These are phyloP conservation scores for Magnolia sinica DNA, from an alignment of 164 flowering plant genomes.

Conservation along the genomic window DNA sequence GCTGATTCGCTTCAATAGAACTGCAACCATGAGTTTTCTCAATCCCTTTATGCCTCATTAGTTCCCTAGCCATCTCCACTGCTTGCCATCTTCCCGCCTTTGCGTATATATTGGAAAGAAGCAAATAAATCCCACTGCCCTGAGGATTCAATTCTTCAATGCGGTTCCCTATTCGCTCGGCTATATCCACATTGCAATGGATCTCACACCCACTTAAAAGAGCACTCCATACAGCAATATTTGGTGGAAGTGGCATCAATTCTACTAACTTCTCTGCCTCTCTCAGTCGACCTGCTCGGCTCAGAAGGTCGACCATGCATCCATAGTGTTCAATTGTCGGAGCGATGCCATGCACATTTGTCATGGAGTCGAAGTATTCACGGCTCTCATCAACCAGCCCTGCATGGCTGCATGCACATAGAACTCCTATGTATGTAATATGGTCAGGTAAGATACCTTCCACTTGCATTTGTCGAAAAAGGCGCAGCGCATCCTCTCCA, in stretches of 20 bases:
- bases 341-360: conserved; percentile 14
- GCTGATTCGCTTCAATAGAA: conserved; percentile 11
- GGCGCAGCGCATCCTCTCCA: conserved; percentile 19
- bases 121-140: conserved; percentile 26
- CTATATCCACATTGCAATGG: conserved; percentile 18
- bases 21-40: conserved; percentile 24
- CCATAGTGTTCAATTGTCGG: conserved; percentile 28
- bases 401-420: conserved; percentile 30
- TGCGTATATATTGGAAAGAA: conserved; percentile 30
- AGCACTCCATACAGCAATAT: conserved; percentile 21
- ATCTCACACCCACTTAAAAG: conserved; percentile 30
- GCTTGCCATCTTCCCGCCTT: conserved; percentile 26
- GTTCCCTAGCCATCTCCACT: conserved; percentile 26
- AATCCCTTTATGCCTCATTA: conserved; percentile 16
- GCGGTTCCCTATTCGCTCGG: conserved; percentile 11
- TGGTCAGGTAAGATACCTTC: conserved; percentile 22
- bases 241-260: conserved; percentile 25
- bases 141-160: conserved; percentile 17
- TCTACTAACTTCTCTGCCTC: conserved; percentile 23
- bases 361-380: conserved; percentile 29
- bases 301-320: conserved; percentile 32
- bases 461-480: conserved; percentile 25
- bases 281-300: conserved; percentile 23
- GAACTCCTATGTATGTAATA: conserved; percentile 28
- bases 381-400: conserved; percentile 29